A percentile compares a stretch with the other conserved stretches of the same genome.
These are phyloP conservation scores for Pseudisothecium myosuroides DNA, from an alignment of 225 moss, liverwort and hornwort genomes.

Conservation along the genomic window DNA sequence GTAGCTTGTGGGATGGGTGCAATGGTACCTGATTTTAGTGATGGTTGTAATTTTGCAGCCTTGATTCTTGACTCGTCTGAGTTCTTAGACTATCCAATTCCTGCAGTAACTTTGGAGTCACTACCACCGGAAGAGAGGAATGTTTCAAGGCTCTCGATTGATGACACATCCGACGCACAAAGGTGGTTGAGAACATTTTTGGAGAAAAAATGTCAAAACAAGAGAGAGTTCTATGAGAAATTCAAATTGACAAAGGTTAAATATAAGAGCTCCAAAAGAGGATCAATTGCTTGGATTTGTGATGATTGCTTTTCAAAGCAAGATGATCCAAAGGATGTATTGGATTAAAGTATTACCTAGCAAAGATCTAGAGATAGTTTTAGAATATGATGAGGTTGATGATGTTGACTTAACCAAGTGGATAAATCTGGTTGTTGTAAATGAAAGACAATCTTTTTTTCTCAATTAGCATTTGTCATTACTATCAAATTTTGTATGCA, in stretches of 20 bases:
- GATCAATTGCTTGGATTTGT: background rate
- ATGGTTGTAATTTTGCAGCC: background rate
- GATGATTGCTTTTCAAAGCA: background rate
- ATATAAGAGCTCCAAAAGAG: fast-evolving
- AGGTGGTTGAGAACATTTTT: background rate
- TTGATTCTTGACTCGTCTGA: background rate
- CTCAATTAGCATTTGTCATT: background rate
- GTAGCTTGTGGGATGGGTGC: background rate
- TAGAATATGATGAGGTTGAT: background rate
- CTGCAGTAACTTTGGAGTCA: fast-evolving
- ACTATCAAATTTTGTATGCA: fast-evolving
- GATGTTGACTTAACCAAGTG: background rate
- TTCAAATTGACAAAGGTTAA: background rate
- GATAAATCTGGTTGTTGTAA: fast-evolving
- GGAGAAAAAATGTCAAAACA: background rate
- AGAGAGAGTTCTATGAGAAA: background rate
- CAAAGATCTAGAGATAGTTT: background rate
- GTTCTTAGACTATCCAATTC: background rate
- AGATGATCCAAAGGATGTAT: background rate
- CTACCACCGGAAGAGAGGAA: background rate
- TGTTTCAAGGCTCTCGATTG: background rate
- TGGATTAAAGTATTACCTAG: background rate
- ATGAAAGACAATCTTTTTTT: background rate
- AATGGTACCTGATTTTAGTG: background rate
- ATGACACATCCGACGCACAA: background rate